Conservation (phyloP, 768 basidiomycete genomes). For the Mycena olivaceomarginata region DNA sequence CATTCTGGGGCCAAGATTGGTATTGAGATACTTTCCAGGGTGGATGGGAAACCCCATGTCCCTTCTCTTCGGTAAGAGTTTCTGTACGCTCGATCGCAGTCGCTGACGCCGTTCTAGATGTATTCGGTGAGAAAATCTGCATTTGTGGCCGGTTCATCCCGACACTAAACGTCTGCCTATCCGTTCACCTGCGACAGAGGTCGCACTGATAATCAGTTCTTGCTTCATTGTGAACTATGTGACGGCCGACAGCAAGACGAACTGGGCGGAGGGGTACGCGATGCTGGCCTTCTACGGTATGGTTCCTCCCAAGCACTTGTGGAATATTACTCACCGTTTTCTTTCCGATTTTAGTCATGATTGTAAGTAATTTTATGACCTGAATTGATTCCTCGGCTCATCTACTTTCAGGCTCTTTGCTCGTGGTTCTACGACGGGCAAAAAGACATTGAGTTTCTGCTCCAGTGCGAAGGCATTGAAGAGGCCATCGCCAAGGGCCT, state of each 20-base stretch:
- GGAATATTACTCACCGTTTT: conserved; percentile 13
- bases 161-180: no score
- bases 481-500: conserved; percentile 54
- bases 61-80: conserved; percentile 77
- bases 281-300: conserved; percentile 81
- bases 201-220: conserved; percentile 77
- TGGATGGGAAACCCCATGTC: conserved; percentile 76
- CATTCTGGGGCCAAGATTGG: no score
- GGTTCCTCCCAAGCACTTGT: conserved; percentile 58
- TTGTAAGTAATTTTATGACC: conserved; percentile 16
- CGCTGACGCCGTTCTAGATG: background rate
- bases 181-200: conserved; percentile 56
- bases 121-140: no score
- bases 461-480: conserved; percentile 62
- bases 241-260: conserved; percentile 83
- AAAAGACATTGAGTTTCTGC: conserved; percentile 65
- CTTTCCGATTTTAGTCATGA: conserved; percentile 24
- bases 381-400: background rate
- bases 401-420: conserved; percentile 67
- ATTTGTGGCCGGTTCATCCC: background rate
- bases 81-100: background rate
- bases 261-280: conserved; percentile 84
- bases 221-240: conserved; percentile 89
- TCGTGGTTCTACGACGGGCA: conserved; percentile 83
- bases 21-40: conserved; percentile 45